Conservation (phyloP, 345 rosid species). For the Boechera divaricarpa region DNA sequence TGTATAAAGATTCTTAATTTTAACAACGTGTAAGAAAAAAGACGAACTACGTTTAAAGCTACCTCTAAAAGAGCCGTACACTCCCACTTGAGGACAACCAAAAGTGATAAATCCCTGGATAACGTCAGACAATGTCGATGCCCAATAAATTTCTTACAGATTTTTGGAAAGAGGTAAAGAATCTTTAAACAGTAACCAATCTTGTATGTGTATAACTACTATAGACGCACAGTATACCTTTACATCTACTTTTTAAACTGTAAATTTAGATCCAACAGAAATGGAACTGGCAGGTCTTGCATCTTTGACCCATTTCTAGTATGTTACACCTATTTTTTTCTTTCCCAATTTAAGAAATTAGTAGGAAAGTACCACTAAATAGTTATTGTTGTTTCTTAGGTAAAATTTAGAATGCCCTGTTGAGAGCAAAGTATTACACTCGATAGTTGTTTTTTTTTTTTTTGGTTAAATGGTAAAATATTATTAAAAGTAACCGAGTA, state of each 20-base stretch:
- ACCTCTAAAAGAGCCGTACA: slow-evolving; percentile 39
- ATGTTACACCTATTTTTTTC: slow-evolving; percentile 7
- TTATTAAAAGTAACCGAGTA: too few relatives aligned
- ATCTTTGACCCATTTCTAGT: slow-evolving; percentile 36
- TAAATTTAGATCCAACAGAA: slow-evolving; percentile 33
- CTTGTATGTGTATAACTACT: slow-evolving; percentile 15
- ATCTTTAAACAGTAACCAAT: slow-evolving; percentile 30
- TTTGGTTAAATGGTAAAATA: too few relatives aligned
- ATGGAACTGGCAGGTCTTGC: slow-evolving; percentile 28
- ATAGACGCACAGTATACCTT: slow-evolving; percentile 16
- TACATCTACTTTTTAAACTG: slow-evolving; percentile 21
- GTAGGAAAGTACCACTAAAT: not conserved
- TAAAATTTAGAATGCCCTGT: too few relatives aligned
- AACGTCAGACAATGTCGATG: slow-evolving; percentile 38
- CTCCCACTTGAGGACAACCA: slow-evolving; percentile 42
- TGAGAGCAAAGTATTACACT: too few relatives aligned
- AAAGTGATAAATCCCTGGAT: slow-evolving; percentile 45
- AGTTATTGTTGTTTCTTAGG: not conserved
- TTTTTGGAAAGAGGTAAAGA: slow-evolving; percentile 23
- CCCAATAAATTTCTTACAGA: slow-evolving; percentile 11
- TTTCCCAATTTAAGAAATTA: not conserved
- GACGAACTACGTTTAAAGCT: slow-evolving; percentile 48
- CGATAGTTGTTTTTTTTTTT: too few relatives aligned
- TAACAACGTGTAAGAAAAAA: slow-evolving; percentile 38
- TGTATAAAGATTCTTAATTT: slow-evolving; percentile 18